A percentile compares a stretch with the other conserved stretches of the same genome.
phyloP scores from a whole-genome alignment of 2,329 filamentous ascomycete genomes.

The Aspergillus fischeri region DNA sequence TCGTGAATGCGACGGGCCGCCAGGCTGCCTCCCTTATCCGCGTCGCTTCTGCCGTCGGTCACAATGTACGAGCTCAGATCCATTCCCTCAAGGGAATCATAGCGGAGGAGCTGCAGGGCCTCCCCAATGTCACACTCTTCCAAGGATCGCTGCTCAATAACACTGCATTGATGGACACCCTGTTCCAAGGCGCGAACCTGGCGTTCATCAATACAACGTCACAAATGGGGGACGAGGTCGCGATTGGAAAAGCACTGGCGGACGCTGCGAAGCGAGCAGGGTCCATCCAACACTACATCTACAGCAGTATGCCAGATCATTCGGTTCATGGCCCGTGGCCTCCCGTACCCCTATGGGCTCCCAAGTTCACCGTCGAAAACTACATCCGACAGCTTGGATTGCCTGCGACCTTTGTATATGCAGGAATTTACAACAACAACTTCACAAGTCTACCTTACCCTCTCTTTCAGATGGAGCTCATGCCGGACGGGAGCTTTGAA shows the following conservation, averaged over 20 bases:
- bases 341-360: conserved; percentile 82
- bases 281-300: conserved; percentile 81
- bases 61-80: conserved; percentile 87
- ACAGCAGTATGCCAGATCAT: conserved; percentile 96
- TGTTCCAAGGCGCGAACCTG: conserved; percentile 79
- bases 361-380: conserved; percentile 88
- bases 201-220: conserved; percentile 98
- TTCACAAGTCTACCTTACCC: conserved; percentile 92
- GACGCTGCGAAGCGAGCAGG: conserved; percentile 82
- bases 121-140: conserved; percentile 75
- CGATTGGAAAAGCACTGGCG: conserved; percentile 81
- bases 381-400: conserved; percentile 80
- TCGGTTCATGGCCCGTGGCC: conserved; percentile 78
- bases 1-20: conserved; percentile 92
- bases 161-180: conserved; percentile 64
- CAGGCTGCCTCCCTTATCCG: conserved; percentile 94
- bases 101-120: conserved; percentile 74
- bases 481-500: conserved; percentile 76
- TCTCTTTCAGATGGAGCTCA: conserved; percentile 90
- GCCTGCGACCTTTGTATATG: conserved; percentile 89
- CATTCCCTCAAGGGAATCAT: conserved; percentile 83
- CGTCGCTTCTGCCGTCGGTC: conserved; percentile 88
- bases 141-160: conserved; percentile 67
- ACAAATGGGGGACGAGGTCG: conserved; percentile 82
- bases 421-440: conserved; percentile 98